Conservation (phyloP, 371 early-diverging fungal species). For the Mucor irregularis region DNA sequence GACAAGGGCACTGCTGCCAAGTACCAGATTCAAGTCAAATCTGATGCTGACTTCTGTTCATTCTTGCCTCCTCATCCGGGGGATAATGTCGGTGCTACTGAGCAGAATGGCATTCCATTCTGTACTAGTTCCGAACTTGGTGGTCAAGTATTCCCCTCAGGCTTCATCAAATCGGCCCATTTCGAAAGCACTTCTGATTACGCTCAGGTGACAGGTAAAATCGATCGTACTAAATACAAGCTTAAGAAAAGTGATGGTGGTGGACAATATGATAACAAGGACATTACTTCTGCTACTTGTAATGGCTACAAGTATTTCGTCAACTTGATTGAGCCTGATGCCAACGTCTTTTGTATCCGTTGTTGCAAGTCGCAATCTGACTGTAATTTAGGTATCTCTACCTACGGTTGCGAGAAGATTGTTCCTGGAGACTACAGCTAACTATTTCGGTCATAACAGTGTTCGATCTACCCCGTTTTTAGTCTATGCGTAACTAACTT, state of each 20-base stretch:
- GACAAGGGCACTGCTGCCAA: too few relatives aligned
- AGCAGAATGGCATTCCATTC: slow-evolving; percentile 37
- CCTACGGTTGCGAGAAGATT: slow-evolving; percentile 17
- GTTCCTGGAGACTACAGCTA: slow-evolving; percentile 25
- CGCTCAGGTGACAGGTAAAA: slow-evolving; percentile 44
- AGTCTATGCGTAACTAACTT: too few relatives aligned
- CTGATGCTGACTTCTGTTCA: slow-evolving; percentile 28
- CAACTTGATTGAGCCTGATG: slow-evolving; percentile 42
- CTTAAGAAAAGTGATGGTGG: slow-evolving; percentile 30
- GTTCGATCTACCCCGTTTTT: too few relatives aligned
- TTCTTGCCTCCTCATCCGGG: slow-evolving; percentile 46
- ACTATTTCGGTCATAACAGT: too few relatives aligned
- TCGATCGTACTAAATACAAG: slow-evolving; percentile 22
- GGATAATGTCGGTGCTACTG: slow-evolving; percentile 35
- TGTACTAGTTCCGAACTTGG: slow-evolving; percentile 30
- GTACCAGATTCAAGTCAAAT: slow-evolving; percentile 20
- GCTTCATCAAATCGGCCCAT: slow-evolving; percentile 37
- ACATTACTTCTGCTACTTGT: slow-evolving; percentile 25
- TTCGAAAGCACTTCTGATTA: slow-evolving; percentile 22
- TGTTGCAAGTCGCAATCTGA: slow-evolving; percentile 20
- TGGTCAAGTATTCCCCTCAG: slow-evolving; percentile 29
- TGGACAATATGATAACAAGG: slow-evolving; percentile 46
- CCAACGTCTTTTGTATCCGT: slow-evolving; percentile 39
- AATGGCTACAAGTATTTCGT: slow-evolving; percentile 46
- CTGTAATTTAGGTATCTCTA: slow-evolving; percentile 16